Evolutionary conservation across 257 asterid genomes (phyloP).

Genomic region (Lantana camara): DNA sequence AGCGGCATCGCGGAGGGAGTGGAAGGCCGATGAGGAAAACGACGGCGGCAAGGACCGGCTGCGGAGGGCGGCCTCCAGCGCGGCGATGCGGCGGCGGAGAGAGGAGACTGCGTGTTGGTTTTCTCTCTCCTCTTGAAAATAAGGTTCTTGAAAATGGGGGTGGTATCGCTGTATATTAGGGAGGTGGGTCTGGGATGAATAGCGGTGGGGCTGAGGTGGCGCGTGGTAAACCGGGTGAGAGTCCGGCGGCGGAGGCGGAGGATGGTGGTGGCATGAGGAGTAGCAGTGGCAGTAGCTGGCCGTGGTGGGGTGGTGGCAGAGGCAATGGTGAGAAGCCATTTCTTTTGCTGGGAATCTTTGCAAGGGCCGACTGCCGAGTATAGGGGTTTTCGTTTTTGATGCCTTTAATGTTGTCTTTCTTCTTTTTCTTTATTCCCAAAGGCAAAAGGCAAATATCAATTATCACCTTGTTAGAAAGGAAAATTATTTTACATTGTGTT

Average conservation of each 20-base stretch:
- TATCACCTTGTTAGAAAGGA: not conserved
- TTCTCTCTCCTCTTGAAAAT: constrained; percentile 27
- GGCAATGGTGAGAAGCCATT: constrained; percentile 57
- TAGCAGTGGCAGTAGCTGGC: constrained; percentile 29
- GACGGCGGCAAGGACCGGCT: constrained; percentile 25
- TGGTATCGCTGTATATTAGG: constrained; percentile 25
- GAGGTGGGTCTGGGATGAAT: constrained; percentile 30
- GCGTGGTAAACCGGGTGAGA: constrained; percentile 27
- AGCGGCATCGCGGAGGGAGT: constrained; percentile 58
- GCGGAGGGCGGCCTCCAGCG: constrained; percentile 58
- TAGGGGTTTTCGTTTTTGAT: not conserved
- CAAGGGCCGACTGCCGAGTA: constrained; percentile 16
- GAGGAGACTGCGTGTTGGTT: constrained; percentile 39
- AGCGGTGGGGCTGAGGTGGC: constrained; percentile 38
- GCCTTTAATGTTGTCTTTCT: not conserved
- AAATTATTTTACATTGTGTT: too few relatives aligned
- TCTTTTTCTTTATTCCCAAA: not conserved
- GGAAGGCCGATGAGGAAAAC: constrained; percentile 37
- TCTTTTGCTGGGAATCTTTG: not conserved
- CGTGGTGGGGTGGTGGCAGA: constrained; percentile 38
- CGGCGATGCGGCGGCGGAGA: constrained; percentile 58
- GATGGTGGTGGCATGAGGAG: constrained; percentile 33
- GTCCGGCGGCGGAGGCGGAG: constrained; percentile 44
- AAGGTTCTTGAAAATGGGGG: constrained; percentile 25
- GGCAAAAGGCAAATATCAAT: not conserved